Evolutionary conservation across 352 stramenopile genomes (phyloP).

Genomic region (Poterioochromonas sp.): DNA sequence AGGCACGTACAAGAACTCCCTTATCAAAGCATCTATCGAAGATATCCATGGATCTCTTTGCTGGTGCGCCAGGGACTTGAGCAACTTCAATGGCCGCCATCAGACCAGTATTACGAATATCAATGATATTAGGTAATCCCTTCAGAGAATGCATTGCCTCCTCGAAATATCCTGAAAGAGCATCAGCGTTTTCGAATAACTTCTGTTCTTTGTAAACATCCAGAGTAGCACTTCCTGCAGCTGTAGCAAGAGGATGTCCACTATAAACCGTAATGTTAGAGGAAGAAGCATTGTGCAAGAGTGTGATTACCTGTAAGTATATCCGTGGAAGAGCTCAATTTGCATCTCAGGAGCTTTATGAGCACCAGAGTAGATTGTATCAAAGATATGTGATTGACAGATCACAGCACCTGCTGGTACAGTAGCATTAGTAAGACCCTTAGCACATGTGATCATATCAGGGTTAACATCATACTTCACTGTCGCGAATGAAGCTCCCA

Average conservation of each 20-base stretch:
- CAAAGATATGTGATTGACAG: slow-evolving; percentile 28
- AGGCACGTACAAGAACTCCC: background rate
- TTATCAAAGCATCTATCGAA: background rate
- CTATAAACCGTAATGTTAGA: slow-evolving; percentile 30
- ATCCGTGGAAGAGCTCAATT: slow-evolving; percentile 39
- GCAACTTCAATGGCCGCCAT: slow-evolving; percentile 34
- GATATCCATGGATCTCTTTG: background rate
- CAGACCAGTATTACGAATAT: slow-evolving; percentile 37
- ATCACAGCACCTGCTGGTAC: slow-evolving; percentile 36
- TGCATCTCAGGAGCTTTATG: background rate
- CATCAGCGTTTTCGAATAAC: slow-evolving; percentile 65
- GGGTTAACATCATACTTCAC: slow-evolving; percentile 63
- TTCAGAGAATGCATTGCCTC: slow-evolving; percentile 64
- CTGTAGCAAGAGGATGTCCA: slow-evolving; percentile 74
- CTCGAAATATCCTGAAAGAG: slow-evolving; percentile 59
- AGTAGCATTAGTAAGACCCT: slow-evolving; percentile 49
- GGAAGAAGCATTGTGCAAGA: background rate
- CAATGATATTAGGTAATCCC: slow-evolving; percentile 35
- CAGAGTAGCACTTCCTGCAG: slow-evolving; percentile 68
- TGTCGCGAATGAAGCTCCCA: slow-evolving; percentile 58
- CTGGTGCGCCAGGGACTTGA: background rate
- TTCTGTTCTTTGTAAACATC: slow-evolving; percentile 74
- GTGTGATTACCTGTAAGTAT: slow-evolving; percentile 18
- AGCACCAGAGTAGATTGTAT: slow-evolving; percentile 25
- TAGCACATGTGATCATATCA: slow-evolving; percentile 74